Evolutionary conservation across 2,329 filamentous ascomycete genomes (phyloP), one percentile per base, ranked within the genome.

Genomic region (Microsporum canis): DNA sequence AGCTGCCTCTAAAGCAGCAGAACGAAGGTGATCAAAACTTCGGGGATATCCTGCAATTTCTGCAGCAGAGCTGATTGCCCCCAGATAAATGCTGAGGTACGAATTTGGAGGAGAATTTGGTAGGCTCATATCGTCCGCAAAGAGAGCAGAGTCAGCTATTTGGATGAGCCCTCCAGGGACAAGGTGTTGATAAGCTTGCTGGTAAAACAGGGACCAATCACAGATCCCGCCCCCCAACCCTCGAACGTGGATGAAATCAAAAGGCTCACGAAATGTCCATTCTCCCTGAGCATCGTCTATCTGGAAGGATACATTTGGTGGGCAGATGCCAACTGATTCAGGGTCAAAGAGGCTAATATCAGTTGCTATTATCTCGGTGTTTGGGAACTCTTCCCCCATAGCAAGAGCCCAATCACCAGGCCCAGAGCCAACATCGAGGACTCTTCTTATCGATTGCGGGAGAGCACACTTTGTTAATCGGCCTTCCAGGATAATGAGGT

Each of bases 241-340:
- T 57, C 79, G 76, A 6, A 80, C 65, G 63, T 81, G 79, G 56
- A 81, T 76, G 36, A 80, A 71, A 59, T 80, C 78, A 67, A 79
- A 81, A 0, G 74, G 72, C 4, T 77, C 71, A 60, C 75, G 75
- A 62, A 79, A 80, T 47, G 77, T 74, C 79, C 79, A 81, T 62
- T 73, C 71, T 7, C 71, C 71, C 63, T 77, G 73, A 8, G 76
- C 78, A 17, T 79, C 76, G 61, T 79, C 77, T n/a, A 80, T 70
- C 64, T 80, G 77, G 71, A 80, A 80, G 47, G 73, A 74, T 5
- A 79, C 68, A 60, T 75, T 76, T 14, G 73, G 71, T 0, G 75
- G 69, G 33, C 69, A 70, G 17, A 72, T 66, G 29, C 68, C 65
- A 31, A 65, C 67, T 0, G 74, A 68, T 2, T 71, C 70, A 61